These are phyloP conservation scores for Dimargaris verticillata DNA, from an alignment of 192 early-diverging fungal genomes.

Conservation along the genomic window DNA sequence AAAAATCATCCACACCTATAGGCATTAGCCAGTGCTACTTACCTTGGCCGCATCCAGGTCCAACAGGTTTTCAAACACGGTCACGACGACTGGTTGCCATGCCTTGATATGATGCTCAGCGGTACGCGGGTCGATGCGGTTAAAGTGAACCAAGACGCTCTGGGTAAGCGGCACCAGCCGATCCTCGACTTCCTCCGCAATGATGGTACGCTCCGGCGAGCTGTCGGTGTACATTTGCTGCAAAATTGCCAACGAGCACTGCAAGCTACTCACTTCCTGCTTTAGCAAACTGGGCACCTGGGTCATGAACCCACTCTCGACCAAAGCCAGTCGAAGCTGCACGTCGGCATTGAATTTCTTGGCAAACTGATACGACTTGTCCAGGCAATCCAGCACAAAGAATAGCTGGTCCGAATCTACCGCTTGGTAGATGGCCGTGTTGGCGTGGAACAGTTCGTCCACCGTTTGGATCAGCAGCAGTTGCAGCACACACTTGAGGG, in stretches of 20 bases:
- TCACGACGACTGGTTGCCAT: constrained; percentile 60
- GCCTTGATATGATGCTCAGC: constrained; percentile 32
- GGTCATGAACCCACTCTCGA: constrained; percentile 71
- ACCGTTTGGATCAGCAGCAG: constrained; percentile 78
- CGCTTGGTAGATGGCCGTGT: constrained; percentile 36
- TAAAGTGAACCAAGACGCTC: constrained; percentile 12
- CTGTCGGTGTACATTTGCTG: constrained; percentile 49
- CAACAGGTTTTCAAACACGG: constrained; percentile 45
- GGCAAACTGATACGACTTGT: constrained; percentile 64
- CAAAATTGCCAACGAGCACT: constrained; percentile 50
- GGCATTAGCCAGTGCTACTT: no score
- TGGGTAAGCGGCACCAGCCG: constrained; percentile 35
- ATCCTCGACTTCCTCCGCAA: constrained; percentile 41
- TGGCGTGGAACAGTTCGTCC: constrained; percentile 48
- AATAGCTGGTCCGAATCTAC: constrained; percentile 47
- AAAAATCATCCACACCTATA: no score
- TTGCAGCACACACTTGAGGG: constrained; percentile 80
- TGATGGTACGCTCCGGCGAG: constrained; percentile 27
- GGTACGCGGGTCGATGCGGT: constrained; percentile 10
- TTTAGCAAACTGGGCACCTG: constrained; percentile 82
- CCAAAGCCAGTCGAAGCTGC: constrained; percentile 60
- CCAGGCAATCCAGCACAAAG: constrained; percentile 60
- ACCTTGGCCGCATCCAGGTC: constrained; percentile 28
- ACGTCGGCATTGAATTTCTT: constrained; percentile 60
- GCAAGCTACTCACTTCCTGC: constrained; percentile 65